Evolutionary conservation across 1,284 basidiomycete genomes (phyloP).

Genomic region (Ustilago esculenta): DNA sequence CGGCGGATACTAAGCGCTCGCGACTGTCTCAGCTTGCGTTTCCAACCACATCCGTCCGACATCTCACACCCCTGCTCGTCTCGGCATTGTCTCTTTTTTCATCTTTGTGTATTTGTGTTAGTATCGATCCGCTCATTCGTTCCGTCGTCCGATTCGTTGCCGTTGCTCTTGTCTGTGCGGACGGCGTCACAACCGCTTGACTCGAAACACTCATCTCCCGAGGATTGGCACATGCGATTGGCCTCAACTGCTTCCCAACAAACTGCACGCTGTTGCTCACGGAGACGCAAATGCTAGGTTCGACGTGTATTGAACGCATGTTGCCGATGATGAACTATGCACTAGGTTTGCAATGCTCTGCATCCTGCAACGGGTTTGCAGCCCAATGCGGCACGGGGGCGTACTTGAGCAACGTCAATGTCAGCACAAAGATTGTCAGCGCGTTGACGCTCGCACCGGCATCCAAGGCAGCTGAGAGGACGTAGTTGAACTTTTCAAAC

Average conservation of each 20-base stretch:
- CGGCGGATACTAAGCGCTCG: conserved; percentile 53
- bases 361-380: conserved; percentile 44
- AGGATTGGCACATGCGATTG: no score
- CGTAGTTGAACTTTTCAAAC: conserved; percentile 64
- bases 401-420: conserved; percentile 58
- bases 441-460: conserved; percentile 69
- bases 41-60: no score
- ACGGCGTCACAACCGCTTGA: no score
- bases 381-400: conserved; percentile 51
- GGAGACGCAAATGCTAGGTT: no score
- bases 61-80: conserved; percentile 2
- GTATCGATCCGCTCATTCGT: conserved; percentile 17
- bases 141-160: not conserved
- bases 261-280: no score
- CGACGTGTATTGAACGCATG: no score
- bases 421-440: conserved; percentile 68
- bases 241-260: no score
- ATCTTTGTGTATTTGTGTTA: conserved; percentile 31
- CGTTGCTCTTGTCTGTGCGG: no score
- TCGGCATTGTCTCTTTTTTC: conserved; percentile 15
- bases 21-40: no score
- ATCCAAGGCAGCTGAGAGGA: conserved; percentile 69
- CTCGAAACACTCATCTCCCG: no score
- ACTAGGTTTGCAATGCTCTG: conserved; percentile 38
- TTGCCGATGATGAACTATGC: no score